Conservation (phyloP, 495 filamentous ascomycete genomes). For the Penicillium taxi region DNA sequence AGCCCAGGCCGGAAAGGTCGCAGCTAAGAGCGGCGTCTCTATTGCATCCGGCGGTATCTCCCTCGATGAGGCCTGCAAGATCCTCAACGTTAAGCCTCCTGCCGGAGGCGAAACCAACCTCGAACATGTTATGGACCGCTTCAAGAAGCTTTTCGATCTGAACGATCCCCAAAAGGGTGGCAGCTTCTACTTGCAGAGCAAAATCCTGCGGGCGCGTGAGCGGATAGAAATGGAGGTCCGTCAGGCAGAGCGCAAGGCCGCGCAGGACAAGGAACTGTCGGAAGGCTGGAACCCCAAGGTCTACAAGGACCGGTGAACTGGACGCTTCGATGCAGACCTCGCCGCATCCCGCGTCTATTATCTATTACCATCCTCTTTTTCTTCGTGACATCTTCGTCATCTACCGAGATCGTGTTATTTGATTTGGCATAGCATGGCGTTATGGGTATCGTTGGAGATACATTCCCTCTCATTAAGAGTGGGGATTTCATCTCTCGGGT, state of each 20-base stretch:
- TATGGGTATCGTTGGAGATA: slow-evolving; percentile 30
- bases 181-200: slow-evolving; percentile 97
- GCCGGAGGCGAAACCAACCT: slow-evolving; percentile 65
- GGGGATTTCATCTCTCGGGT: slow-evolving; percentile 19
- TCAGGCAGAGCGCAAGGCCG: slow-evolving; percentile 39
- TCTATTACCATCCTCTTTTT: too few relatives aligned
- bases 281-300: slow-evolving; percentile 92
- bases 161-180: slow-evolving; percentile 95
- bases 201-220: slow-evolving; percentile 83
- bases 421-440: slow-evolving; percentile 47
- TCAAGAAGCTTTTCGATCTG: slow-evolving; percentile 88
- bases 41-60: slow-evolving; percentile 65
- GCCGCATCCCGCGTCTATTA: background rate
- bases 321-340: background rate
- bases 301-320: slow-evolving; percentile 69
- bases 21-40: slow-evolving; percentile 27
- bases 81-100: slow-evolving; percentile 90
- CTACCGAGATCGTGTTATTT: slow-evolving; percentile 17
- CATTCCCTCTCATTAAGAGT: slow-evolving; percentile 13
- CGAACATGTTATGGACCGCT: slow-evolving; percentile 71
- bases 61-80: slow-evolving; percentile 94
- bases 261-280: slow-evolving; percentile 59
- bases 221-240: slow-evolving; percentile 75
- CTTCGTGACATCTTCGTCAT: slow-evolving; percentile 3
- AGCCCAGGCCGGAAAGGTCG: slow-evolving; percentile 57